Base-by-base conservation (phyloP, 495 filamentous ascomycete species). In the Penicillium roqueforti region DNA sequence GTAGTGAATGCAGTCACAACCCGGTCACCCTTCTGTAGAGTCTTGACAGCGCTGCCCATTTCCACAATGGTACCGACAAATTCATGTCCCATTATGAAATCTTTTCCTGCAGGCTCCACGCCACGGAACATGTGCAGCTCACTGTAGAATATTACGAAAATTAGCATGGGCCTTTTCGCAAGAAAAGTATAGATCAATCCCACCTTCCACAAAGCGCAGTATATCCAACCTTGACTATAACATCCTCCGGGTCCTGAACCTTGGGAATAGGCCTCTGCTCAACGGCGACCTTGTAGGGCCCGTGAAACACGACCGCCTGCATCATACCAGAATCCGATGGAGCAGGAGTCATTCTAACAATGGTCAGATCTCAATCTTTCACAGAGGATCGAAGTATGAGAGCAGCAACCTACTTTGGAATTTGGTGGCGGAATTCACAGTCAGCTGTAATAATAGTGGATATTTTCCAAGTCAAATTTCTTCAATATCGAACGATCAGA, bases 141-240 rank as follows among this genome's bases (percentile, higher is more conserved):
- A 63, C 89, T 96, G 57, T 18, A 29, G 18, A 46, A 8, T 16
- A 34, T 25, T 46, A 26, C 34, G 10, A 41, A 23, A 16, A 55
- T 41, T 6, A 6, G 46, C 41, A 25, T 18, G 11, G 10, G 31
- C 6, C 6, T 10, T 32, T 31, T 45, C 16, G 3, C 7, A 25
- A 36, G 19, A 26, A 22, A 18, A 13, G 34, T 36, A 36, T 55
- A 39, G 18, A 20, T 41, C 18, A 48, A 58, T 77, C 82, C 66
- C 72, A 92, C 91, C 88, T 91, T 59, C 92, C 92, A 70, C 92
- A 97, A 37, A 97, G 80, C 22, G 89, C 92, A 14, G 91, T 90
- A 62, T 88, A 86, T 47, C 80, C 78, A 43, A 96, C 89, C 69
- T 91, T 92, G 55, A 96, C 83, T 50, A 97, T 83, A 50, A 91